Evolutionary conservation across 2,329 filamentous ascomycete species (phyloP).

Genomic region (Zarea fungicola): DNA sequence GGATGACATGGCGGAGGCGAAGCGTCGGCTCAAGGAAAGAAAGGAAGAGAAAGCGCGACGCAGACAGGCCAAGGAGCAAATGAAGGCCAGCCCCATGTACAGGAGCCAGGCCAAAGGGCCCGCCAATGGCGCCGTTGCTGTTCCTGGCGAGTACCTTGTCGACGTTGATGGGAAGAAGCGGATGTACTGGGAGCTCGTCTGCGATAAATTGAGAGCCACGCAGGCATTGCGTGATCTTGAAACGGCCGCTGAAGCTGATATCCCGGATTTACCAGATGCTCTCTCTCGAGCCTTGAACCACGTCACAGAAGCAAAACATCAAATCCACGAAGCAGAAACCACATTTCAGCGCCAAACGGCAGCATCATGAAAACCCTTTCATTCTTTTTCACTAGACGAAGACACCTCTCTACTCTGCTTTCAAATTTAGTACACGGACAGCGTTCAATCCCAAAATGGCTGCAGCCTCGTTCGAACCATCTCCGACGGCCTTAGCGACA

Average conservation of each 20-base stretch:
- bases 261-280: conserved; percentile 16
- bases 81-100: conserved; percentile 22
- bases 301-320: conserved; percentile 26
- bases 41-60: conserved; percentile 35
- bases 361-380: conserved; percentile 12
- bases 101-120: conserved; percentile 22
- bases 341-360: conserved; percentile 28
- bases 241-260: conserved; percentile 22
- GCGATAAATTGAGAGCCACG: conserved; percentile 36
- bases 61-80: conserved; percentile 32
- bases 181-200: conserved; percentile 36
- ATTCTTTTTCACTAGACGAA: background rate
- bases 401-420: conserved; percentile 16
- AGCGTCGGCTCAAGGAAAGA: conserved; percentile 33
- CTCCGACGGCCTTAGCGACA: conserved; percentile 46
- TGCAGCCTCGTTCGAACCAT: conserved; percentile 39
- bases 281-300: conserved; percentile 21
- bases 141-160: conserved; percentile 31
- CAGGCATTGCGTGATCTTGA: conserved; percentile 31
- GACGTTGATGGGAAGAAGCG: conserved; percentile 26
- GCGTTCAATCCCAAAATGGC: conserved; percentile 58
- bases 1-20: conserved; percentile 33
- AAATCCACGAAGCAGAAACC: conserved; percentile 34
- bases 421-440: conserved; percentile 41
- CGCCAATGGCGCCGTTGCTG: conserved; percentile 29